phyloP scores from a whole-genome alignment of 73 alveolate genomes.

The Tetrahymena elliotti region DNA sequence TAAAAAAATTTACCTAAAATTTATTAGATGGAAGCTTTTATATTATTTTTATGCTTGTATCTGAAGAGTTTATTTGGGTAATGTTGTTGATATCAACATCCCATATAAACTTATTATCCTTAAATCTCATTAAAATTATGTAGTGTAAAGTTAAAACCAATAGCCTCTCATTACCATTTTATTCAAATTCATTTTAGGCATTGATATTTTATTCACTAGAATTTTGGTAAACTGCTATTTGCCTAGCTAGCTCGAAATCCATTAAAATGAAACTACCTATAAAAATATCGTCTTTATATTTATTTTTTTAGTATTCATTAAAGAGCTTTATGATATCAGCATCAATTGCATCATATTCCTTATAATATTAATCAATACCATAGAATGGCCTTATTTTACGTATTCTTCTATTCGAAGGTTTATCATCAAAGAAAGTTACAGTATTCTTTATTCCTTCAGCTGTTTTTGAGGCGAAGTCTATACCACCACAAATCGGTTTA shows the following conservation, averaged over 20 bases:
- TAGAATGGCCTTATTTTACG: constrained; percentile 93
- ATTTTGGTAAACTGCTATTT: neutral
- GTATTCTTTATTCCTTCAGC: constrained; percentile 98
- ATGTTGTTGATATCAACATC: neutral
- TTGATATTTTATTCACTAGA: neutral
- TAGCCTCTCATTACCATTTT: neutral
- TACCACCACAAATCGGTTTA: constrained; percentile 78
- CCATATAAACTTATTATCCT: neutral
- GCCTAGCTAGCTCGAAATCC: neutral
- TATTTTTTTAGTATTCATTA: neutral
- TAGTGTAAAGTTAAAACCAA: neutral
- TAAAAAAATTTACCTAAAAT: neutral
- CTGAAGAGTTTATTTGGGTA: neutral
- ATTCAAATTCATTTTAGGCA: neutral
- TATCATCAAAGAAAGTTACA: constrained; percentile 71
- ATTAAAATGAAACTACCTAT: neutral
- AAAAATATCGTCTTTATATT: neutral
- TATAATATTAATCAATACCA: constrained; percentile 45
- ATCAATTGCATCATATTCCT: neutral
- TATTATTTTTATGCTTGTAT: neutral
- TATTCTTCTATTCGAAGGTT: constrained; percentile 66
- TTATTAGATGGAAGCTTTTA: neutral
- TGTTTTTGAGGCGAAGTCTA: constrained; percentile 91
- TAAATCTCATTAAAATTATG: neutral
- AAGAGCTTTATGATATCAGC: neutral